Conservation (phyloP, 2,329 filamentous ascomycete species). For the Xylariaceae sp. region DNA sequence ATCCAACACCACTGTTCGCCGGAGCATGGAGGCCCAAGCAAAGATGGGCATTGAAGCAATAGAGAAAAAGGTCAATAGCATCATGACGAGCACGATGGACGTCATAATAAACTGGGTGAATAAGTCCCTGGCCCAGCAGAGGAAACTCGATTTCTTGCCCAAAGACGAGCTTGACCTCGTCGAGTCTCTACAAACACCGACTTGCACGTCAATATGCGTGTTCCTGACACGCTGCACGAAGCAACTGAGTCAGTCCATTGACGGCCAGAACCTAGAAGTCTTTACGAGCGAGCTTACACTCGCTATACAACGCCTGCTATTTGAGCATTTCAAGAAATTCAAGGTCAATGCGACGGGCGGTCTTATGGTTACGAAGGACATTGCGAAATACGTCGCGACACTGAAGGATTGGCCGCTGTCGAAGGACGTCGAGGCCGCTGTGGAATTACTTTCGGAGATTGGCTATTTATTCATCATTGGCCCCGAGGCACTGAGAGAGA, state of each 20-base stretch:
- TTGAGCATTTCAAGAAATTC: conserved; percentile 94
- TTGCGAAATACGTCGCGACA: conserved; percentile 85
- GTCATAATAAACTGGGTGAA: conserved; percentile 73
- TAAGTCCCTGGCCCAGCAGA: conserved; percentile 70
- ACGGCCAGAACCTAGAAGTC: conserved; percentile 76
- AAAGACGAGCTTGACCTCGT: conserved; percentile 65
- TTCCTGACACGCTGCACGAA: conserved; percentile 70
- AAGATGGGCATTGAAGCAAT: conserved; percentile 69
- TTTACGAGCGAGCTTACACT: conserved; percentile 82
- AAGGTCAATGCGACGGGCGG: conserved; percentile 89
- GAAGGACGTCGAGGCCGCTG: conserved; percentile 61
- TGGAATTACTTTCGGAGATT: conserved; percentile 89
- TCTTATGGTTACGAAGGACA: conserved; percentile 93
- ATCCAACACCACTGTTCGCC: conserved; percentile 82
- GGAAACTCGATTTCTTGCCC: conserved; percentile 87
- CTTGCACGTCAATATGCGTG: conserved; percentile 74
- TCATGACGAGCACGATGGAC: conserved; percentile 55
- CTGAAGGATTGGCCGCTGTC: conserved; percentile 76
- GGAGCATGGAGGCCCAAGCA: conserved; percentile 83
- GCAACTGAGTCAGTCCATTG: conserved; percentile 64
- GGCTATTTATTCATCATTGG: conserved; percentile 95
- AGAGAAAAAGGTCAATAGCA: conserved; percentile 73
- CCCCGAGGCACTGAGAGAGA: conserved; percentile 69
- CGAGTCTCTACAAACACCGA: conserved; percentile 79
- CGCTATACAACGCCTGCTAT: conserved; percentile 70